phyloP scores from a whole-genome alignment of 257 asterid species.

The Eustoma russellianum region DNA sequence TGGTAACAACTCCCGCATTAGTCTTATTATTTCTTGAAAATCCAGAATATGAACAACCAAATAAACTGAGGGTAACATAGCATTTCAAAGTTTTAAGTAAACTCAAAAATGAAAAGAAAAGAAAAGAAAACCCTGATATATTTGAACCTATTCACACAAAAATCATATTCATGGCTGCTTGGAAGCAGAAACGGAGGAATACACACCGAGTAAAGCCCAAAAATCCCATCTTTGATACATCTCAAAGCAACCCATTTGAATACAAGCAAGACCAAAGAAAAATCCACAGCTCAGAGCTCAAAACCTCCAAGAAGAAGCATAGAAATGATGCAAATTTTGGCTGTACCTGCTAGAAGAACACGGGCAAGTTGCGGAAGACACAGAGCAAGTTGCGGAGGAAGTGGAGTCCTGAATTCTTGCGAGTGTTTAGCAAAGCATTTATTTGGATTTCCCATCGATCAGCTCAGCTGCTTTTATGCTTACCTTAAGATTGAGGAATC shows the following conservation, averaged over 20 bases:
- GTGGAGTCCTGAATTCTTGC: not conserved
- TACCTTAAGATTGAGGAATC: slow-evolving; percentile 7
- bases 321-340: no score
- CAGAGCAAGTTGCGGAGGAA: not conserved
- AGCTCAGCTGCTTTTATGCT: not conserved
- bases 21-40: not conserved
- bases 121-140: not conserved
- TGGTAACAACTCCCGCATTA: no score
- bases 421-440: not conserved
- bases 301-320: slow-evolving; percentile 2
- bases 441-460: not conserved
- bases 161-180: not conserved
- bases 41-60: not conserved
- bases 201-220: not conserved
- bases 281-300: not conserved
- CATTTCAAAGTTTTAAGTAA: not conserved
- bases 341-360: slow-evolving; percentile 5
- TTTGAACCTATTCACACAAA: slow-evolving; percentile 2
- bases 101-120: not conserved
- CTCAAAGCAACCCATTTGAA: slow-evolving; percentile 6
- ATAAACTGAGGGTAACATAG: not conserved
- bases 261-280: not conserved
- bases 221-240: slow-evolving; percentile 9
- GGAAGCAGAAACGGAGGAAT: no score
- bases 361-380: slow-evolving; percentile 2